Evolutionary conservation across 208 protist species (phyloP).

Genomic region (Borovskyia barvae): DNA sequence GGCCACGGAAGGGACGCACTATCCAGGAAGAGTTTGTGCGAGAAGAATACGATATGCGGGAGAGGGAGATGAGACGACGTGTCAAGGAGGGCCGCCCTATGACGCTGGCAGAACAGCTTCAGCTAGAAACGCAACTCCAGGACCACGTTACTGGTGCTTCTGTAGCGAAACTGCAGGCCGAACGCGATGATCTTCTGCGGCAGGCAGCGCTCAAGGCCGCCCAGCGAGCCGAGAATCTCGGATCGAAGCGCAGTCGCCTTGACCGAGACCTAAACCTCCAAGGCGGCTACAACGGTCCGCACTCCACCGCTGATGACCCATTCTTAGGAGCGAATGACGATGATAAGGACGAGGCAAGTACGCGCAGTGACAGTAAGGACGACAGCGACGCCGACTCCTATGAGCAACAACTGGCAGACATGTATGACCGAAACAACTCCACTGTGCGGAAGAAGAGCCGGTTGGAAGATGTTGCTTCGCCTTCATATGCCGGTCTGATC

Average conservation of each 20-base stretch:
- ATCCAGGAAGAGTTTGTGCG: conserved; percentile 75
- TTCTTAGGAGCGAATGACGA: conserved; percentile 8
- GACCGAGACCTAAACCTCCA: conserved; percentile 22
- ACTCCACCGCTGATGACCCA: conserved; percentile 1
- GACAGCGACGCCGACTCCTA: conserved; percentile 16
- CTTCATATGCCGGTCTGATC: conserved; percentile 28
- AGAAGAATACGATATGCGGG: conserved; percentile 69
- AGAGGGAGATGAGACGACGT: conserved; percentile 67
- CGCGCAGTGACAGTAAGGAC: conserved; percentile 4
- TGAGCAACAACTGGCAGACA: conserved; percentile 22
- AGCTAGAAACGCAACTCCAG: conserved; percentile 65
- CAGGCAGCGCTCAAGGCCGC: conserved; percentile 33
- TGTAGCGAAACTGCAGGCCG: conserved; percentile 48
- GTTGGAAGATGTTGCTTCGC: too few relatives aligned
- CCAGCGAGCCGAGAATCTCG: conserved; percentile 23
- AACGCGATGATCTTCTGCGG: conserved; percentile 49
- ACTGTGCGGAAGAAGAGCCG: conserved; percentile 7
- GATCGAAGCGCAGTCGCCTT: conserved; percentile 14
- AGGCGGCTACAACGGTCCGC: neutral
- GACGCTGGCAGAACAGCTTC: conserved; percentile 81
- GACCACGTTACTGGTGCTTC: conserved; percentile 48
- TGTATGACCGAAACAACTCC: conserved; percentile 26
- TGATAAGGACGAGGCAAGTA: neutral
- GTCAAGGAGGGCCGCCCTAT: conserved; percentile 71
- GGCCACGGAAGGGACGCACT: conserved; percentile 36